Evolutionary conservation across 192 early-diverging fungal species (phyloP).

Genomic region (Coemansia biformis): DNA sequence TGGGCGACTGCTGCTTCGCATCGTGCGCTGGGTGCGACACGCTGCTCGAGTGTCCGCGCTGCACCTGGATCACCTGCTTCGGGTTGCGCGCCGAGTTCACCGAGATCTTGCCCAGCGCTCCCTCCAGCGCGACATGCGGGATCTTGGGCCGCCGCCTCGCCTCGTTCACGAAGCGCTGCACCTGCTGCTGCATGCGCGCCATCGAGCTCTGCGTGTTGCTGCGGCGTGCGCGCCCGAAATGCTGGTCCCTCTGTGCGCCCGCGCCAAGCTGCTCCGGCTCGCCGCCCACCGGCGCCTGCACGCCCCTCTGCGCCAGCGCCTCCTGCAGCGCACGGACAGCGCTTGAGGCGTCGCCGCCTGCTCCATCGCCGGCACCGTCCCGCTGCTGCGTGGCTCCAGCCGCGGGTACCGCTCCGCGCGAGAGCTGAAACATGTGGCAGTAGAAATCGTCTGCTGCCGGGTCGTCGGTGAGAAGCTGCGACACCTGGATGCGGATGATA

Average conservation of each 20-base stretch:
- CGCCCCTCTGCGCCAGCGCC: neutral
- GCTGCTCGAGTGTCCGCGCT: constrained; percentile 43
- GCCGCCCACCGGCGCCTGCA: constrained; percentile 5
- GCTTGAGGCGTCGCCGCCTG: too few species aligned
- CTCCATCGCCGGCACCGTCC: neutral
- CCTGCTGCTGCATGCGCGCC: constrained; percentile 86
- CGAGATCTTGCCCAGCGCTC: constrained; percentile 92
- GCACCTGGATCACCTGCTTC: constrained; percentile 74
- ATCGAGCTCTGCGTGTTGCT: constrained; percentile 52
- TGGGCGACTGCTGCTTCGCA: constrained; percentile 4
- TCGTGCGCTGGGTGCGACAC: neutral
- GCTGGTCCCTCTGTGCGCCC: constrained; percentile 19
- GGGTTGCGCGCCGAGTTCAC: constrained; percentile 85
- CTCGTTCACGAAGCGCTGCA: constrained; percentile 92
- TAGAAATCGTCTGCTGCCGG: constrained; percentile 95
- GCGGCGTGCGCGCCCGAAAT: constrained; percentile 17
- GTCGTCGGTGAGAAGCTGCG: constrained; percentile 89
- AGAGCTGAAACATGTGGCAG: constrained; percentile 82
- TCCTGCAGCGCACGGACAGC: neutral
- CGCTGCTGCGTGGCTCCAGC: constrained; percentile 2
- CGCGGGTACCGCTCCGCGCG: constrained; percentile 45
- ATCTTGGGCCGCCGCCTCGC: constrained; percentile 83
- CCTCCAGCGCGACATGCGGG: constrained; percentile 82
- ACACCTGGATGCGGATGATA: constrained; percentile 90
- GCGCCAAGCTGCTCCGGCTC: constrained; percentile 15